These are phyloP conservation scores for Phytopythium litorale DNA, from an alignment of 352 stramenopile species.

Conservation along the genomic window DNA sequence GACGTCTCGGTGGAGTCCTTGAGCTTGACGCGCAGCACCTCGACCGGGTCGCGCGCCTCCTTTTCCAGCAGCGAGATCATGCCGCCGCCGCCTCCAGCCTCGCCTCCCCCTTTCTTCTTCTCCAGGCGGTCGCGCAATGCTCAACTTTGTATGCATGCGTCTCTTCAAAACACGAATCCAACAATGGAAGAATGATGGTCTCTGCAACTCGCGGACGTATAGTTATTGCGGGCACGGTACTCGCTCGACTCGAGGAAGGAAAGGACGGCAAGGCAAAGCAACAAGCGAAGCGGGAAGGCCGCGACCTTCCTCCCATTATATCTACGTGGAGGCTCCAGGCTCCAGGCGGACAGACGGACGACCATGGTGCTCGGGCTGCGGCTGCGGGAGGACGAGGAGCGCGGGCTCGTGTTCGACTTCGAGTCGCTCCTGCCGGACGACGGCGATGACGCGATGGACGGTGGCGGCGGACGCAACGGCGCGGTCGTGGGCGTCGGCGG, in stretches of 20 bases:
- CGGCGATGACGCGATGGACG: conserved; percentile 48
- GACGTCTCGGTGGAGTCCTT: conserved; percentile 81
- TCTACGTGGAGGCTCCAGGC: too few species aligned
- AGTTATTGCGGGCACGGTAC: background rate
- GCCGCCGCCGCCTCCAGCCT: background rate
- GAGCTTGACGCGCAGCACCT: conserved; percentile 77
- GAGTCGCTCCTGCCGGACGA: conserved; percentile 71
- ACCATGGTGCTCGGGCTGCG: conserved; percentile 74
- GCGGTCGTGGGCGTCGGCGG: conserved; percentile 37
- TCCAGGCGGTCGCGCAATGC: background rate
- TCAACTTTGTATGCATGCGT: background rate
- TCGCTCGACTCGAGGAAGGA: background rate
- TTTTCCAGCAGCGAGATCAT: conserved; percentile 86
- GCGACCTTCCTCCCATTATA: background rate
- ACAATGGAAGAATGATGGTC: conserved; percentile 7
- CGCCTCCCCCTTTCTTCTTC: background rate
- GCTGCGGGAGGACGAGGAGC: conserved; percentile 80
- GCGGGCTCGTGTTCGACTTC: conserved; percentile 78
- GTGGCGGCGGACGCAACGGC: conserved; percentile 20
- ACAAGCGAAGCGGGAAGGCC: background rate
- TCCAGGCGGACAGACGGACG: background rate
- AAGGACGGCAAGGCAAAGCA: background rate
- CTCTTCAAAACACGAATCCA: conserved; percentile 1
- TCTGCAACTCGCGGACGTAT: conserved; percentile 4
- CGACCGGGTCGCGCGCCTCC: conserved; percentile 75